Evolutionary conservation across 257 asterid species (phyloP), one percentile per base, ranked within the genome.

Genomic region (Solanum arcanum): DNA sequence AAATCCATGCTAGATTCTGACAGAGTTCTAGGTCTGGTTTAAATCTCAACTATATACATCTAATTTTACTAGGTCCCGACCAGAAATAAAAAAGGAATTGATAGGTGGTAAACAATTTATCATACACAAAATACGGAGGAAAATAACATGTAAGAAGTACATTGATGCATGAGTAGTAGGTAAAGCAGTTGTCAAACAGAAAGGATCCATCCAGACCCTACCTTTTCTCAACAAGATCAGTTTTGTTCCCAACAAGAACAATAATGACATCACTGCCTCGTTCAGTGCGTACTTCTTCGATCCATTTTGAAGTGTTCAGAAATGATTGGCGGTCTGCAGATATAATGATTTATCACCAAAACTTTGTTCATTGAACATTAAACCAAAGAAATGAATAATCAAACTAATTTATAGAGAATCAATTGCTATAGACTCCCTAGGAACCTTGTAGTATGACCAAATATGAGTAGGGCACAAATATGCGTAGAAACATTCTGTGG

Each of bases 231-330:
- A 87, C 84, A 72, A 87, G 84, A 84, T 87, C 89, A 68, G 89
- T 87, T 87, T 87, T 87, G 49, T 87, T 87, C 60, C 89, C 89
- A 46, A 87, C 89, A 83, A 87, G 89, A 74, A 83, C 89, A 83
- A 83, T 87, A 64, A 87, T 83, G 68, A 87, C 87, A 72, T 87
- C 89, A 83, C 89, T 83, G 75, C 89, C 89, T 25, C 89, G 87
- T 64, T 87, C 89, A 66, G 89, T 87, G 27, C 89, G 83, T 44
- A 87, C 88, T 68, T 87, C 88, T 29, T 87, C 86, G 16, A 87
- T 64, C 88, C 88, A 87, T 68, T 87, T 87, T 69, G 86, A 83
- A 69, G 87, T 83, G 76, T 83, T 87, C 49, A 87, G 62, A 59
- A 87, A 87, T 39, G 89, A 85, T 66, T 84, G 85, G 72, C 83